A percentile compares a stretch with the other conserved stretches of the same genome.
Evolutionary conservation across 306 rosid genomes (phyloP).

Genomic region (Ammopiptanthus mongolicus): DNA sequence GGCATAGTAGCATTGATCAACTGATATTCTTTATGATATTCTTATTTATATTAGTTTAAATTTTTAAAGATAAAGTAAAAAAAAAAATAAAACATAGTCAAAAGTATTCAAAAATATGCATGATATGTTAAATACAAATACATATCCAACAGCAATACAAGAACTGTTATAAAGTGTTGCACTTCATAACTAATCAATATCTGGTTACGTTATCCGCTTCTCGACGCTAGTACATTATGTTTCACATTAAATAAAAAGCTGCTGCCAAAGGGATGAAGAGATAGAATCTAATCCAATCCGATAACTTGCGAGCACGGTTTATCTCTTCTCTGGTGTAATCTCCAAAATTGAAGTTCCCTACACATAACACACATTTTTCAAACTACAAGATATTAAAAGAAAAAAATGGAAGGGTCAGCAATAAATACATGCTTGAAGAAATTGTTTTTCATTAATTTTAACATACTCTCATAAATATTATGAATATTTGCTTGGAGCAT

Average conservation of each 20-base stretch:
- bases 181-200: background rate
- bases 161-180: too few relatives aligned
- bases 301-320: slow-evolving; percentile 27
- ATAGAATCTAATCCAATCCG: slow-evolving; percentile 7
- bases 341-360: slow-evolving; percentile 63
- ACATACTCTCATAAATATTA: too few relatives aligned
- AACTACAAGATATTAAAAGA: background rate
- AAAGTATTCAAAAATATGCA: background rate
- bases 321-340: slow-evolving; percentile 39
- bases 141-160: background rate
- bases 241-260: background rate
- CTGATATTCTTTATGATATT: too few relatives aligned
- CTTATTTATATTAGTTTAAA: too few relatives aligned
- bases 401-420: background rate
- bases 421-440: too few relatives aligned
- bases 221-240: background rate
- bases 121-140: background rate
- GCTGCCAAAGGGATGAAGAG: background rate
- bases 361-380: background rate
- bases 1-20: too few relatives aligned
- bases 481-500: background rate
- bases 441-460: too few relatives aligned
- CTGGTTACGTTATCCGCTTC: background rate
- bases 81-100: too few relatives aligned
- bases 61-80: too few relatives aligned